Evolutionary conservation across 257 asterid genomes (phyloP).

Genomic region (Solanum medicagineum): DNA sequence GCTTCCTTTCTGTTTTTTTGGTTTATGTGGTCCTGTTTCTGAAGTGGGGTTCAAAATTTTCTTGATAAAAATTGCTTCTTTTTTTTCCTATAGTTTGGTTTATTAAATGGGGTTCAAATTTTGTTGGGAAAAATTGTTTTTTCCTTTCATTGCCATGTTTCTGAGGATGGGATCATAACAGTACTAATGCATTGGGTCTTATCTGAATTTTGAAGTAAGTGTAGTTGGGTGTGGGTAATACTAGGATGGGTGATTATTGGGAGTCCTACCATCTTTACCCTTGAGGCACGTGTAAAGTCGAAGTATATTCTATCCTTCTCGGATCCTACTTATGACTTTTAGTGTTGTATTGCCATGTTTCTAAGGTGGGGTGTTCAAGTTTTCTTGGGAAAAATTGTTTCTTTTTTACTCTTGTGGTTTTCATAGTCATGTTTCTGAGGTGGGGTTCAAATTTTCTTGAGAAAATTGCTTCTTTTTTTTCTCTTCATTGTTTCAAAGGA

Average conservation of each 20-base stretch:
- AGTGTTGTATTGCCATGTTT: background rate
- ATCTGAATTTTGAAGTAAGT: background rate
- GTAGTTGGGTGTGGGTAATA: background rate
- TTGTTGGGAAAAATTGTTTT: background rate
- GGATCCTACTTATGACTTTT: no score
- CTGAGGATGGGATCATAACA: background rate
- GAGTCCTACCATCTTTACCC: background rate
- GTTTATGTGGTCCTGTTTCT: background rate
- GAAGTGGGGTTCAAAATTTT: background rate
- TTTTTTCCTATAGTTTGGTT: background rate
- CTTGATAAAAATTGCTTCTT: background rate
- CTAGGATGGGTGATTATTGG: background rate
- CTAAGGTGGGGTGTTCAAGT: conserved; percentile 27
- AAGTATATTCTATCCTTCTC: no score
- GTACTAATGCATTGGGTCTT: background rate
- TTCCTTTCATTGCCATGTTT: background rate
- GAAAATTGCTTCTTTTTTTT: background rate
- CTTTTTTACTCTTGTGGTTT: background rate
- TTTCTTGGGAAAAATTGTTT: background rate
- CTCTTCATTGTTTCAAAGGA: conserved; percentile 12
- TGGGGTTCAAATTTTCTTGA: conserved; percentile 25
- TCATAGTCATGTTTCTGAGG: conserved; percentile 55
- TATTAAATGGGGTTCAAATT: background rate
- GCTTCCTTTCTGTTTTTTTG: background rate
- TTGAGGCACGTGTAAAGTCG: background rate